Evolutionary conservation across 2,329 filamentous ascomycete genomes (phyloP), one percentile per base, ranked within the genome.

Genomic region (Hypoxylon sp.): DNA sequence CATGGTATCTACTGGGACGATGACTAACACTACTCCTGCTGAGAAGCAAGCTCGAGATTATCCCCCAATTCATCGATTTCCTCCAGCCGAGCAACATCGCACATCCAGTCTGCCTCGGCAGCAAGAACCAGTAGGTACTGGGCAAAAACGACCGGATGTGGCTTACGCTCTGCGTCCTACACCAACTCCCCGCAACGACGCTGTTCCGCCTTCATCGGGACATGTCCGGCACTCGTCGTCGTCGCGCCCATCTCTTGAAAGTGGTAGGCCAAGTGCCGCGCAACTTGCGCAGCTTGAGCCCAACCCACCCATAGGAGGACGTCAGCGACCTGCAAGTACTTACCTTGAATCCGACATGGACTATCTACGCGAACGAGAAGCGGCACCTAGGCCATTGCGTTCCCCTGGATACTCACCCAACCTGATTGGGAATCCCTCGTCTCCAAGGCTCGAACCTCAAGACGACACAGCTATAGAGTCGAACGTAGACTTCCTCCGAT

Each of bases 261-360:
- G 80, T 26, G 78, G 81, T 11, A 81, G 88, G n/a, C 87, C 89
- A 1, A 79, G 78, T 26, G 63, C 81, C 48, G 88, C 92, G 37
- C 66, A 82, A 5, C 74, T 83, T 6, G 83, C 87, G 26, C 73
- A 79, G 0, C 69, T 86, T 6, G 82, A 5, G 6, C 5, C 84
- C 1, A 85, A 81, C 64, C 87, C 84, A 70, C 79, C 61, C 4
- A 63, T 47, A n/a, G 61, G 69, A 9, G 62, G 63, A 4, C 84
- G 87, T 55, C 79, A 84, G 44, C 82, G 93, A 34, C 93, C 93
- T 2, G 78, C 84, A 1, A 97, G 92, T 69, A 89, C 90, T 23
- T 90, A 92, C 67, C 80, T 96, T 3, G 89, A 91, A 62, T 89
- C 89, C 0, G 91, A 88, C 65, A 78, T 94, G 42, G 91, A 96